These are phyloP conservation scores for Penicillium turbatum DNA, from an alignment of 495 filamentous ascomycete genomes.

Conservation along the genomic window DNA sequence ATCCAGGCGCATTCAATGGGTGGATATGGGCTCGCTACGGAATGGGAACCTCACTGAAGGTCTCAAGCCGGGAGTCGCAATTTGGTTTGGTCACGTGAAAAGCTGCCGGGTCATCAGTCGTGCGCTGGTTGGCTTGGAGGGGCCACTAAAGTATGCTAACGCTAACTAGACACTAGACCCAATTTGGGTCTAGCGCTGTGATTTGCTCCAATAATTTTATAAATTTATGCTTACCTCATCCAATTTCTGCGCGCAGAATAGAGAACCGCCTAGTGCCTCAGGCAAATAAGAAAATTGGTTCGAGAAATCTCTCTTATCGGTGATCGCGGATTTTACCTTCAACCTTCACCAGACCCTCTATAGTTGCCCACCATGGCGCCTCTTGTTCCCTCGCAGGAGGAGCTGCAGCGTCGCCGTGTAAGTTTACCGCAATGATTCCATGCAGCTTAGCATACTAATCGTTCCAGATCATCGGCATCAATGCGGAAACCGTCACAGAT, in stretches of 20 bases:
- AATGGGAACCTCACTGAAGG: slow-evolving; percentile 30
- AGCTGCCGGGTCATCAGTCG: slow-evolving; percentile 40
- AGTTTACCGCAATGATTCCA: not conserved
- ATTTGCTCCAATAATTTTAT: not conserved
- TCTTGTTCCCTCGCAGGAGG: slow-evolving; percentile 44
- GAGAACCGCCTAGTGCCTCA: slow-evolving; percentile 22
- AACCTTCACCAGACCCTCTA: slow-evolving; percentile 11
- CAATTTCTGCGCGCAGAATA: slow-evolving; percentile 13
- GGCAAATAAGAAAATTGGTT: slow-evolving; percentile 31
- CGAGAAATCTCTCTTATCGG: slow-evolving; percentile 38
- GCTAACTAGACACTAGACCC: not conserved
- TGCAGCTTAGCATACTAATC: slow-evolving; percentile 13
- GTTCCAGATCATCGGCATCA: slow-evolving; percentile 73
- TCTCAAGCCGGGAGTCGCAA: slow-evolving; percentile 38
- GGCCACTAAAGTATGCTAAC: slow-evolving; percentile 19
- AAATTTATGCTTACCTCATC: not conserved
- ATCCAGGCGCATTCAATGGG: slow-evolving; percentile 43
- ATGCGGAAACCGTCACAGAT: slow-evolving; percentile 82
- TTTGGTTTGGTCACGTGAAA: slow-evolving; percentile 42
- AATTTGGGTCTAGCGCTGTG: not conserved
- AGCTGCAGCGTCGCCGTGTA: slow-evolving; percentile 50
- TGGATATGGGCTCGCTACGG: slow-evolving; percentile 33
- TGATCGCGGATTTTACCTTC: slow-evolving; percentile 33
- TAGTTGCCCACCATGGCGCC: slow-evolving; percentile 42
- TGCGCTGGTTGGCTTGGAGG: slow-evolving; percentile 35